phyloP scores from a whole-genome alignment of 1,284 basidiomycete species.

The Malassezia obtusa region DNA sequence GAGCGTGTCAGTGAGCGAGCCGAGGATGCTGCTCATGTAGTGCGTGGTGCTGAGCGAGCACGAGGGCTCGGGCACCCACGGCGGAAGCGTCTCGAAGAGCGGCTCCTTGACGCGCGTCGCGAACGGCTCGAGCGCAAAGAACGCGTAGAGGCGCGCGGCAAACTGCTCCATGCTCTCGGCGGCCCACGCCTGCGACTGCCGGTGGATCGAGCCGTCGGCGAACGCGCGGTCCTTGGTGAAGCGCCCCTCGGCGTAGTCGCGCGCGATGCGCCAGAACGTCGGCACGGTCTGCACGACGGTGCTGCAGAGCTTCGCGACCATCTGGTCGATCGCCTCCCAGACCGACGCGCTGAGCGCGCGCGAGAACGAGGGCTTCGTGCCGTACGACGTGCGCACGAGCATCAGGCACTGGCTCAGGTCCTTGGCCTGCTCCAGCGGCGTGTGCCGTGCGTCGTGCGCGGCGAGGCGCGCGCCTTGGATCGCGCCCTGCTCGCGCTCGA shows the following conservation, averaged over 20 bases:
- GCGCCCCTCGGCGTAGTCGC: slow-evolving; percentile 65
- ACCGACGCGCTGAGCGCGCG: slow-evolving; percentile 22
- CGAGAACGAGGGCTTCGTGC: slow-evolving; percentile 20
- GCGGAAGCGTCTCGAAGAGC: slow-evolving; percentile 52
- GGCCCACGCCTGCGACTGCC: slow-evolving; percentile 80
- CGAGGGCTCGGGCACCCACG: slow-evolving; percentile 64
- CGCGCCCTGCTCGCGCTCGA: slow-evolving; percentile 15
- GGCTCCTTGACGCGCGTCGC: slow-evolving; percentile 58
- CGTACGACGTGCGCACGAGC: slow-evolving; percentile 22
- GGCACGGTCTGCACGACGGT: slow-evolving; percentile 60
- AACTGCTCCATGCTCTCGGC: slow-evolving; percentile 80
- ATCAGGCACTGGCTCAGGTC: slow-evolving; percentile 46
- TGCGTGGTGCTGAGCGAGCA: slow-evolving; percentile 74
- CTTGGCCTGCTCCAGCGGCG: slow-evolving; percentile 51
- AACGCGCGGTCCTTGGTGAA: slow-evolving; percentile 18
- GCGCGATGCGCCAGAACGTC: slow-evolving; percentile 86
- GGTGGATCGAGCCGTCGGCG: slow-evolving; percentile 54
- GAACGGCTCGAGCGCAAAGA: slow-evolving; percentile 67
- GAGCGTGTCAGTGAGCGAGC: slow-evolving; percentile 74
- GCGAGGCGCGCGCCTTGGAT: background rate
- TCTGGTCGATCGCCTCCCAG: slow-evolving; percentile 70
- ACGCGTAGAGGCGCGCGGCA: slow-evolving; percentile 72
- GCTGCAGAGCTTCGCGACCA: slow-evolving; percentile 53
- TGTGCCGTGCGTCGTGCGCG: background rate
- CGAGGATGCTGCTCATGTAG: slow-evolving; percentile 67